Evolutionary conservation across 2,329 filamentous ascomycete genomes (phyloP).

Genomic region (Hirsutella thompsonii): DNA sequence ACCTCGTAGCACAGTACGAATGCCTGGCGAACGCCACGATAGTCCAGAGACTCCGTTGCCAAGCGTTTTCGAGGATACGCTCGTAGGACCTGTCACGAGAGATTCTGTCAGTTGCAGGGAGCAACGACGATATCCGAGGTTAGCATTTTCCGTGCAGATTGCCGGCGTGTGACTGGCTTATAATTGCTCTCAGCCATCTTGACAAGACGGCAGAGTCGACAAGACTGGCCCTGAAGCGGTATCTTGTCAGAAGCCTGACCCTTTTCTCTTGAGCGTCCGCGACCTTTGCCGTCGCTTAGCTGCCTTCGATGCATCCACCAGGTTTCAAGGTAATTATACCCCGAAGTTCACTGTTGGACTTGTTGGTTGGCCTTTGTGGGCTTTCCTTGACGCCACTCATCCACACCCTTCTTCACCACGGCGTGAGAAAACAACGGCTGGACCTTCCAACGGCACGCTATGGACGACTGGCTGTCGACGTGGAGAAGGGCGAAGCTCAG

Average conservation of each 20-base stretch:
- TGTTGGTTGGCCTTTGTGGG: not conserved
- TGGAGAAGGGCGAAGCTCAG: not conserved
- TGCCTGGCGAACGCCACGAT: too few species aligned
- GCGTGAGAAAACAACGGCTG: not conserved
- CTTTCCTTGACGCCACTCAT: not conserved
- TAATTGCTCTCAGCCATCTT: not conserved
- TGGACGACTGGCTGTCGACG: not conserved
- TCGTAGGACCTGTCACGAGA: too few species aligned
- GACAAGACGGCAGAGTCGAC: not conserved
- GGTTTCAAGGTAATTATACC: conserved; percentile 3
- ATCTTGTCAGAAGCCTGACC: not conserved
- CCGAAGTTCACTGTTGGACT: not conserved
- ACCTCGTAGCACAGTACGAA: too few species aligned
- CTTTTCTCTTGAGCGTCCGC: not conserved
- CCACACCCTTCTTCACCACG: not conserved
- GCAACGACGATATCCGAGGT: too few species aligned
- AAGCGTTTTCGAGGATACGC: too few species aligned
- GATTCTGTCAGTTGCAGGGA: too few species aligned
- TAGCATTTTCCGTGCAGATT: too few species aligned
- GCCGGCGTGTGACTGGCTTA: not conserved
- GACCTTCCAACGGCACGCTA: not conserved
- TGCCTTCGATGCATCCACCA: conserved; percentile 4
- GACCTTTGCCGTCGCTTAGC: conserved; percentile 1
- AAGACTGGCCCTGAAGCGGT: not conserved
- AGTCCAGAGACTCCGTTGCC: too few species aligned